These are phyloP conservation scores for Stephanodiscus triporus DNA, from an alignment of 108 stramenopile species.

Conservation along the genomic window DNA sequence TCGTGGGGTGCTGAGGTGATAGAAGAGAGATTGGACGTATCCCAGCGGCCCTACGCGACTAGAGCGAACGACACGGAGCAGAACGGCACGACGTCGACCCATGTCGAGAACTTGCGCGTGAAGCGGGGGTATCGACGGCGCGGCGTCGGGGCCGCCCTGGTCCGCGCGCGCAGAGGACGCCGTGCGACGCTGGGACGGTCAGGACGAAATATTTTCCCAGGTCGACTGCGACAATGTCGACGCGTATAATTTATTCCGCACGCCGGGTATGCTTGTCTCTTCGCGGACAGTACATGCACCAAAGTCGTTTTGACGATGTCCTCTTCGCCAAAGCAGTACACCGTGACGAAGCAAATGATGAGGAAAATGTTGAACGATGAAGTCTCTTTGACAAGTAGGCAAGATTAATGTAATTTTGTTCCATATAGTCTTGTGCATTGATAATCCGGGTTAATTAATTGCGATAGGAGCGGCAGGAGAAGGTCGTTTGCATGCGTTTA, in stretches of 20 bases:
- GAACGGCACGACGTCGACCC: conserved; percentile 32
- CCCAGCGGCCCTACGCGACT: background rate
- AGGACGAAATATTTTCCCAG: conserved; percentile 45
- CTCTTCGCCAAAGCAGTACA: conserved; percentile 13
- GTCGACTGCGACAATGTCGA: conserved; percentile 36
- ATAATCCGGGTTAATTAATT: too few relatives aligned
- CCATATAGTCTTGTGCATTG: too few relatives aligned
- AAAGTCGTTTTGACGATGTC: conserved; percentile 20
- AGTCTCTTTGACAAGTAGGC: too few relatives aligned
- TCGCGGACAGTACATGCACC: conserved; percentile 29
- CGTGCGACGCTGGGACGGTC: conserved; percentile 27
- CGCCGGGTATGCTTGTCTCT: conserved; percentile 25
- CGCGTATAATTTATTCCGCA: conserved; percentile 28
- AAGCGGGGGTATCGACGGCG: conserved; percentile 19
- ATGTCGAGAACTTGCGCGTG: conserved; percentile 50
- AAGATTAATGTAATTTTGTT: too few relatives aligned
- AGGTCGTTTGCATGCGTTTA: too few relatives aligned
- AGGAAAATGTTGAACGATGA: conserved; percentile 32
- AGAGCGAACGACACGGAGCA: conserved; percentile 23
- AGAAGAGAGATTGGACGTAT: conserved; percentile 33
- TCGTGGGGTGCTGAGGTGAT: conserved; percentile 48
- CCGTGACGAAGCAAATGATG: conserved; percentile 42
- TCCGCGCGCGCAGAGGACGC: conserved; percentile 31
- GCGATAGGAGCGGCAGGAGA: too few relatives aligned
- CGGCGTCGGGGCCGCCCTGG: conserved; percentile 38